Base-by-base conservation (phyloP, 2,329 filamentous ascomycete genomes). In the Trichoderma atroviride region DNA sequence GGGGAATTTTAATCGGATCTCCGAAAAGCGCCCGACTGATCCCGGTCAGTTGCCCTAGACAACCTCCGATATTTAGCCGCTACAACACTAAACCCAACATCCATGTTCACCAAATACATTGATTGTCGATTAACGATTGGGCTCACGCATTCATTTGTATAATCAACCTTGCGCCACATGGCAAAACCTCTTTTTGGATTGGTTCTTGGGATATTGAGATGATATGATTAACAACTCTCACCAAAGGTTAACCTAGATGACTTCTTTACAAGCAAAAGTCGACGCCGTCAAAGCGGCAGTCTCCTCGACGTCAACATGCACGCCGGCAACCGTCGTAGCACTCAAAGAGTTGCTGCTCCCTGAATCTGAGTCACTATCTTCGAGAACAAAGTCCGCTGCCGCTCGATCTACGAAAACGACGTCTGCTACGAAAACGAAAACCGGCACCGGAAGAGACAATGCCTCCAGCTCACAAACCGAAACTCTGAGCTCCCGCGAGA, bases 241-340 rank as follows among this genome's bases (percentile, higher is more conserved):
- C 73, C 73, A 47, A 33, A 22, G 3, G 16, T 72, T 73, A 73
- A 72, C 72, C 70, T 72, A 73, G 70, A 85, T 85, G 83, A 78
- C 81, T 80, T 81, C 83, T 70, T 72, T 79, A 75, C 79, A 81
- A 72, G 76, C 76, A 72, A 82, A 83, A 73, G 76, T 76, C 74
- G 83, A 85, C 71, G 82, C 85, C 70, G 83, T 88, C 75, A 88
- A 87, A 75, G 79, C 81, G 70, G 86, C 86, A 53, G 79, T 88
- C 72, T 80, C 84, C 71, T 86, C 84, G 66, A 82, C 82, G 14
- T 79, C 84, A 58, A 87, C 83, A 73, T 89, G 87, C 78, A 87
- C 86, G 55, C 78, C 83, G 27, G 76, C 83, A 2, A 84, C 81
- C 35, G 83, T 84, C 40, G 83, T 84, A 29, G 77, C 79, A 2